Base-by-base conservation (phyloP, 192 early-diverging fungal species). In the Gigaspora rosea region DNA sequence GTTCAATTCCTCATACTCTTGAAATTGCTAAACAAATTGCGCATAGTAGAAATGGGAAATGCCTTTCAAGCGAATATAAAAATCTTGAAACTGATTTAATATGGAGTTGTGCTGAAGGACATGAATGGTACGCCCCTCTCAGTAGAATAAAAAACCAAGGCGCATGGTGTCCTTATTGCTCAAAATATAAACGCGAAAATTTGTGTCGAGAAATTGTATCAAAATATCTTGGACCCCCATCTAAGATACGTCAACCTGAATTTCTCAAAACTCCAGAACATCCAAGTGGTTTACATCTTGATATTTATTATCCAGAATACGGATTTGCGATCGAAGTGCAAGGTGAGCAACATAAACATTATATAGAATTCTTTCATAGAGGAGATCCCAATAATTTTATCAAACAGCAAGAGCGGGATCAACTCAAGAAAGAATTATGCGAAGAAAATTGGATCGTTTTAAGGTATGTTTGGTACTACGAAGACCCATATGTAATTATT, bases 351-450 rank as follows among this genome's bases (percentile, higher is more conserved):
- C 63, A 64, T 41, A 22, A 64, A 32, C 13, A 64, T 20, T 64
- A 64, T 68, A 68, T 68, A 10, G 1, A 48, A 68, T 68, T 68
- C 66, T 68, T 68, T 69, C 48, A 69, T 48, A 62, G 61, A 62
- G 61, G n/a, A 41, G 36, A 41, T 41, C n/a, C 61, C n/a, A 62
- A 62, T 22, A 62, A 62, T 62, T 62, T 62, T n/a, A 62, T 15
- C 33, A 62, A 62, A 62, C 33, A 62, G 22, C 61, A 62, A 62
- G 22, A 62, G 33, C 9, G 22, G 10, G 22, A 54, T 54, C 16
- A 54, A 54, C 16, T 54, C 51, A 54, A 54, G 51, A 54, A 54
- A 54, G 51, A 54, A 63, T 63, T 63, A 20, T 63, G 62, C 62
- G 22, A 63, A 63, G 62, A 63, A 63, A 63, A 63, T 36, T 63